Evolutionary conservation across 192 early-diverging fungal species (phyloP).

Genomic region (Linnemannia zychae): DNA sequence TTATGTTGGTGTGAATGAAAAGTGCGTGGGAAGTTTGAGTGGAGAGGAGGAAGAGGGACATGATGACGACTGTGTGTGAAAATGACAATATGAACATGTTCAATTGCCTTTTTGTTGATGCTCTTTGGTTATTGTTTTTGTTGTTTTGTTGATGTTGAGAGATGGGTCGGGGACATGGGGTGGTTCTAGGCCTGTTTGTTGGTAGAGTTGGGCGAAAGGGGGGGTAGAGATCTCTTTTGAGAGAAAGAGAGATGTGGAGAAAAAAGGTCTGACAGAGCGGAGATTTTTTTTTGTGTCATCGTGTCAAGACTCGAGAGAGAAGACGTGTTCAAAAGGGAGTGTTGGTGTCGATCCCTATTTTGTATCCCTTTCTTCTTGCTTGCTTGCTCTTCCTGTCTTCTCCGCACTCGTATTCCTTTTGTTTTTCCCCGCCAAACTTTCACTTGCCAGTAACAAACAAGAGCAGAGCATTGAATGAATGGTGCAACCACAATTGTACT

Average conservation of each 20-base stretch:
- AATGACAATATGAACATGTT: not conserved
- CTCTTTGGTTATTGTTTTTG: not conserved
- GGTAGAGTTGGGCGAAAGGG: not conserved
- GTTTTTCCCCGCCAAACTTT: not conserved
- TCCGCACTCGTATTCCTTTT: not conserved
- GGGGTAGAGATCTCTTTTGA: not conserved
- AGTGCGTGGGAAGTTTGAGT: conserved; percentile 5
- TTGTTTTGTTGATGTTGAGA: not conserved
- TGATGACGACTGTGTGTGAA: not conserved
- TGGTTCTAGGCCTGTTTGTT: not conserved
- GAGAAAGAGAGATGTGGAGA: conserved; percentile 1
- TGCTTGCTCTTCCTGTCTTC: not conserved
- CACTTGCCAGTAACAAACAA: not conserved
- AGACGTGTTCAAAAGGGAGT: not conserved
- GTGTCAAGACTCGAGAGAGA: not conserved
- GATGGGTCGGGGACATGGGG: not conserved
- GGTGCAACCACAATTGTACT: not conserved
- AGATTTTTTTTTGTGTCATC: not conserved
- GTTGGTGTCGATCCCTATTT: not conserved
- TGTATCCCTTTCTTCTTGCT: not conserved
- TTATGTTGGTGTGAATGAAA: too few species aligned
- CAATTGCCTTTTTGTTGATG: not conserved
- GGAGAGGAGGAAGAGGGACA: not conserved
- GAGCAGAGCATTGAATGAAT: not conserved
- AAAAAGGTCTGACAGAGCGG: not conserved